Evolutionary conservation across 192 early-diverging fungal species (phyloP), one percentile per base, ranked within the genome.

Genomic region (Rhizoclosmatium globosum): DNA sequence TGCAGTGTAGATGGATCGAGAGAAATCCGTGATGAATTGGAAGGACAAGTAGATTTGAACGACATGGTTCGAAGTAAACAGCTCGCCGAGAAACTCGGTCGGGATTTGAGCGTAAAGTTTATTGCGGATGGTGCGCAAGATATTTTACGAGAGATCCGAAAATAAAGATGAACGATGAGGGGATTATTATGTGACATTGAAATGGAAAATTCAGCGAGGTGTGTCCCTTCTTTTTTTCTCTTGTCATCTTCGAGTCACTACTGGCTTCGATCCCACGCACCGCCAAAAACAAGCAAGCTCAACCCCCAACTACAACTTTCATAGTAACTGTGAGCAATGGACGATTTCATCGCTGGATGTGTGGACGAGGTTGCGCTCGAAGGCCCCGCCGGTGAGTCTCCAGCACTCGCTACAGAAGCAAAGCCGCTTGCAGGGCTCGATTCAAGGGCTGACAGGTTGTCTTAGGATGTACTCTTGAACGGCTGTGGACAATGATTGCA

Each of bases 1-100:
- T 88, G 89, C 4, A 91, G 88, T 48, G 75, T 96, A 3, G 97
- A 97, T 78, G 97, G 97, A 39, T 39, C 61, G 17, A 61, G 88
- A 21, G 89, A 93, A 11, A 87, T 93, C 4, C 81, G 88, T 74
- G 85, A 87, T 3, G 85, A 92, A 61, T 66, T 69, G 9, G 43
- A 11, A 13, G 68, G 48, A 3, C 76, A 64, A 9, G 44, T 81
- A 21, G 62, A 56, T 41, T 65, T 57, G 17, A 67, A 45, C 7
- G n/a, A 66, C 0, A 48, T n/a, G 3, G 78, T 65, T 2, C 62
- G 67, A 2, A 76, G 85, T 21, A 53, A 69, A 19, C 58, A 42
- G 2, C 44, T 59, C 9, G 91, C 91, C 0, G 69, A 81, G 41
- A 47, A 58, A 0, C 71, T 92, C 43, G 93, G 91, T 39, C 65